These are phyloP conservation scores for Rubia tinctorum DNA, from an alignment of 305 asterid species.

Conservation along the genomic window DNA sequence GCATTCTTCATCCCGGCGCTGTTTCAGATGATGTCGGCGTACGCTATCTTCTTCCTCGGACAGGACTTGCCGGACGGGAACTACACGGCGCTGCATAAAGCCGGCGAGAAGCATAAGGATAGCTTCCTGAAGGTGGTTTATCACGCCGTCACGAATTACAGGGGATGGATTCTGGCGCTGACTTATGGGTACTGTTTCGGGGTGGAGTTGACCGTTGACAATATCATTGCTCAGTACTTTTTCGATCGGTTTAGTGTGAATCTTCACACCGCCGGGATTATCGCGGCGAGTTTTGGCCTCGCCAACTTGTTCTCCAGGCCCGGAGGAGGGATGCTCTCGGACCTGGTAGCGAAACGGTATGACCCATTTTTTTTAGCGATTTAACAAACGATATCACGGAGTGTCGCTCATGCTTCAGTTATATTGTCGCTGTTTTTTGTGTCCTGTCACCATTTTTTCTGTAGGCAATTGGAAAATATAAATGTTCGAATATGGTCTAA, in stretches of 20 bases:
- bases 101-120: constrained; percentile 71
- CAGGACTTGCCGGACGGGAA: constrained; percentile 87
- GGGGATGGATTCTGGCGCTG: too few relatives aligned
- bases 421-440: too few relatives aligned
- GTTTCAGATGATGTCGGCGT: constrained; percentile 61
- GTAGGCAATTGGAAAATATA: too few relatives aligned
- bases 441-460: too few relatives aligned
- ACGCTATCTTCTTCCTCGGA: constrained; percentile 62
- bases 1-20: constrained; percentile 73
- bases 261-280: constrained; percentile 68
- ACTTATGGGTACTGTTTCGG: constrained; percentile 89
- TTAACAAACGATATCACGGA: too few relatives aligned
- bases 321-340: constrained; percentile 79
- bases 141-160: constrained; percentile 47
- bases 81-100: constrained; percentile 47
- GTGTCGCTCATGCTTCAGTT: too few relatives aligned
- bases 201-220: constrained; percentile 72
- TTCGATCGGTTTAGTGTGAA: constrained; percentile 64
- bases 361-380: background rate
- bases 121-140: constrained; percentile 34
- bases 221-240: constrained; percentile 78
- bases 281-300: constrained; percentile 82
- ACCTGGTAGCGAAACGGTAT: constrained; percentile 39
- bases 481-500: too few relatives aligned
- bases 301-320: constrained; percentile 75